Conservation (phyloP, 2,329 filamentous ascomycete genomes). For the Ceratocystis cacaofunesta region DNA sequence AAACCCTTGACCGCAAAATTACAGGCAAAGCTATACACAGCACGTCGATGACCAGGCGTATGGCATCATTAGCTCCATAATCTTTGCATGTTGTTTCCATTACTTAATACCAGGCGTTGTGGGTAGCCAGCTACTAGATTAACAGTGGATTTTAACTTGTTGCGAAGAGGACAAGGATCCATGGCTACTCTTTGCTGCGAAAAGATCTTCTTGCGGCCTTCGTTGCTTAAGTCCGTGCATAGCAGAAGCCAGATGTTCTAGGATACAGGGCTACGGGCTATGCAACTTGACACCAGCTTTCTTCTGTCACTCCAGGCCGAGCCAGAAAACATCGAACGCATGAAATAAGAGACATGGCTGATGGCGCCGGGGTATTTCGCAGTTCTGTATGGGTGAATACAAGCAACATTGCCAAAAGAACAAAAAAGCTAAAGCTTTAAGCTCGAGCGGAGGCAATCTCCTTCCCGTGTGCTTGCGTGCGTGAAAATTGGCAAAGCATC, state of each 20-base stretch:
- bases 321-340: neutral
- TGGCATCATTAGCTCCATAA: constrained; percentile 1
- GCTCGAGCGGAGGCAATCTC: neutral
- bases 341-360: neutral
- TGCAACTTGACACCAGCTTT: neutral
- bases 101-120: neutral
- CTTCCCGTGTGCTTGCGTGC: neutral
- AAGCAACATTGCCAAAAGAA: neutral
- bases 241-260: neutral
- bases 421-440: neutral
- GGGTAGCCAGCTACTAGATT: neutral
- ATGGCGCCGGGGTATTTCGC: neutral
- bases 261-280: neutral
- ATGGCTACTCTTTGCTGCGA: neutral
- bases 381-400: neutral
- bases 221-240: neutral
- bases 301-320: neutral
- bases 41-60: constrained; percentile 1
- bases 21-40: neutral
- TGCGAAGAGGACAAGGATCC: neutral
- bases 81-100: neutral
- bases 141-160: neutral
- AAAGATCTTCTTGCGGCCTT: neutral
- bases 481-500: neutral
- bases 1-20: neutral